A percentile compares a stretch with the other conserved stretches of the same genome.
Evolutionary conservation across 2,329 filamentous ascomycete genomes (phyloP).

Genomic region (Talaromyces islandicus): DNA sequence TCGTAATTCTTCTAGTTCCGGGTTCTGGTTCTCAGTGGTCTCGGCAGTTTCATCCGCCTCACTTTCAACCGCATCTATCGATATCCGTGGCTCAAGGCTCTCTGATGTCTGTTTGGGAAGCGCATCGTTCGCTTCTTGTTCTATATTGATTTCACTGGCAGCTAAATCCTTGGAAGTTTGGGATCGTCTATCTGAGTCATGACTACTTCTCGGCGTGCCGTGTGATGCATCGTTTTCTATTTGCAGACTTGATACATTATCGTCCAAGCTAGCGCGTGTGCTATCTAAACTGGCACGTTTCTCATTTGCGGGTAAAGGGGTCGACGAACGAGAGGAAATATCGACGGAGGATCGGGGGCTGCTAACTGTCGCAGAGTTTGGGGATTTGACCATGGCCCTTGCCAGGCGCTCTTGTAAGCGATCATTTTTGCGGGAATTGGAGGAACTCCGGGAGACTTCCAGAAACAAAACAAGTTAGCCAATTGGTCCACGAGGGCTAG

Average conservation of each 20-base stretch:
- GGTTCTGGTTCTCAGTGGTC: neutral
- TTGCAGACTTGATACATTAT: conserved; percentile 10
- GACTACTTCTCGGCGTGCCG: conserved; percentile 20
- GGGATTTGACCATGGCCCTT: conserved; percentile 74
- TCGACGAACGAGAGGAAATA: conserved; percentile 48
- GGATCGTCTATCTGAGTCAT: conserved; percentile 20
- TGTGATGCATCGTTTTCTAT: conserved; percentile 10
- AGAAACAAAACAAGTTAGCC: conserved; percentile 19
- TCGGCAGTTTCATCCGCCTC: neutral
- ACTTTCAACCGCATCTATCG: neutral
- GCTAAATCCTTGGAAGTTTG: conserved; percentile 23
- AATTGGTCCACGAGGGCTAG: neutral
- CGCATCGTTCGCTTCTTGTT: neutral
- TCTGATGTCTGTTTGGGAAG: neutral
- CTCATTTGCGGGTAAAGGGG: conserved; percentile 41
- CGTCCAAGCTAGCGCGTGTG: conserved; percentile 18
- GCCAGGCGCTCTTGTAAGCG: conserved; percentile 84
- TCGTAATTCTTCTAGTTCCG: conserved; percentile 40
- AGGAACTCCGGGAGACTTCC: conserved; percentile 56
- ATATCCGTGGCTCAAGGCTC: neutral
- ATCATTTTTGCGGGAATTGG: conserved; percentile 65
- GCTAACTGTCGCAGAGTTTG: conserved; percentile 42
- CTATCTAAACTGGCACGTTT: conserved; percentile 32
- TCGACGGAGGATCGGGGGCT: conserved; percentile 42
- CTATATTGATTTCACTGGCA: neutral